Base-by-base conservation (phyloP, 176 grass and related monocot species). In the Lolium rigidum region DNA sequence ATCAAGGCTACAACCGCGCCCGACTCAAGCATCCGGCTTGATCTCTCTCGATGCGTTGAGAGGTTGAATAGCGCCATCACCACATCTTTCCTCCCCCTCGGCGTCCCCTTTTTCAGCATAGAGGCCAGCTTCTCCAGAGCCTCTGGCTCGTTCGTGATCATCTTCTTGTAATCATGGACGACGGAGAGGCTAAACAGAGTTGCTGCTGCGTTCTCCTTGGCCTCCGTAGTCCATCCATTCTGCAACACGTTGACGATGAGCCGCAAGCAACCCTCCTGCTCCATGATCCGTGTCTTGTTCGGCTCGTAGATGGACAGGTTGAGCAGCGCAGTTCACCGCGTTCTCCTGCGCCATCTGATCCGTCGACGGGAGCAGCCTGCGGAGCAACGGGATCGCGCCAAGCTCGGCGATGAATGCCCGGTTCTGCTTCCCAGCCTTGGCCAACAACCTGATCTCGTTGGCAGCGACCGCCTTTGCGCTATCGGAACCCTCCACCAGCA, bases 21-120 rank as follows among this genome's bases (percentile, higher is more conserved):
- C 28, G 91, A 90, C 58, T 95, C 93, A 4, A 95, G 80, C 96
- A 98, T 94, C 75, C 85, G 80, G 13, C 21, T 22, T 75, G 93
- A 92, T 81, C 93, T 95, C 70, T 98, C 93, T 50, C 90, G 90
- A 82, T 98, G 93, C 1, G 93, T 98, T 1, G 96, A 98, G 66
- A 98, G 91, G 84, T 98, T 98, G 88, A 98, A 98, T 48, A 98
- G 79, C 6, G 96, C 96, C 96, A 98, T 98, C 43, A 98, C 96
- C 25, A 93, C 96, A 76, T 98, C 96, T 76, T 98, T 98, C 89
- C 85, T 94, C 24, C 96, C 96, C 84, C 96, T 98, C 6, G 88
- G 10, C 6, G 91, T 95, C 39, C 93, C 97, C 51, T 91, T 90
- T 56, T 76, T 99, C 82, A 99, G 81, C 89, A 99, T 84, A 72